phyloP scores from a whole-genome alignment of 2,329 filamentous ascomycete species.

The Beauveria scarabaeidicola region DNA sequence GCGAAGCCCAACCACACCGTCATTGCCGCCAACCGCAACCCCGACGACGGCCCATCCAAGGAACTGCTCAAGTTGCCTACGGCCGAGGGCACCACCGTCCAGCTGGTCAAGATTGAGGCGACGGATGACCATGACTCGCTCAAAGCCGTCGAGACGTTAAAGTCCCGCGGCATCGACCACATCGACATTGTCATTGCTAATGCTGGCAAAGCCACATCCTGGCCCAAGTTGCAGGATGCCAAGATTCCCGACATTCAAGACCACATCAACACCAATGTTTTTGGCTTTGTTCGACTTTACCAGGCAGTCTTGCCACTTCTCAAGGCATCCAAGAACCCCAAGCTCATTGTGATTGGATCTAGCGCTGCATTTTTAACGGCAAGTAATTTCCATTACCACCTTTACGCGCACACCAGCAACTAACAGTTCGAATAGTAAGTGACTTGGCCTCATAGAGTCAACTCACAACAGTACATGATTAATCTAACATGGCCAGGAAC shows the following conservation, averaged over 20 bases:
- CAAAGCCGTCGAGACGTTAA: constrained; percentile 24
- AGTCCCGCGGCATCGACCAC: constrained; percentile 26
- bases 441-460: neutral
- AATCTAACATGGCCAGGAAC: constrained; percentile 2
- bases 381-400: neutral
- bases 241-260: constrained; percentile 25
- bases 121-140: constrained; percentile 24
- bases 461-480: too few species aligned
- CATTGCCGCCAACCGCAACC: constrained; percentile 31
- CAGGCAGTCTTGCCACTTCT: constrained; percentile 34
- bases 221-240: constrained; percentile 23
- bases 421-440: neutral
- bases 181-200: constrained; percentile 46
- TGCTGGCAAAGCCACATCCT: constrained; percentile 32
- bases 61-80: constrained; percentile 28
- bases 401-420: neutral
- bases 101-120: constrained; percentile 36
- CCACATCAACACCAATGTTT: constrained; percentile 34
- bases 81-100: constrained; percentile 26
- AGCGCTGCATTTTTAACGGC: constrained; percentile 14
- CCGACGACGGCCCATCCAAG: constrained; percentile 18
- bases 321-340: constrained; percentile 22
- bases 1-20: constrained; percentile 48
- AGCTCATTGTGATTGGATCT: constrained; percentile 32
- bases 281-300: constrained; percentile 33